Evolutionary conservation across 805 yeast genomes (phyloP), one percentile per base, ranked within the genome.

Genomic region (Metschnikowia lachancei): DNA sequence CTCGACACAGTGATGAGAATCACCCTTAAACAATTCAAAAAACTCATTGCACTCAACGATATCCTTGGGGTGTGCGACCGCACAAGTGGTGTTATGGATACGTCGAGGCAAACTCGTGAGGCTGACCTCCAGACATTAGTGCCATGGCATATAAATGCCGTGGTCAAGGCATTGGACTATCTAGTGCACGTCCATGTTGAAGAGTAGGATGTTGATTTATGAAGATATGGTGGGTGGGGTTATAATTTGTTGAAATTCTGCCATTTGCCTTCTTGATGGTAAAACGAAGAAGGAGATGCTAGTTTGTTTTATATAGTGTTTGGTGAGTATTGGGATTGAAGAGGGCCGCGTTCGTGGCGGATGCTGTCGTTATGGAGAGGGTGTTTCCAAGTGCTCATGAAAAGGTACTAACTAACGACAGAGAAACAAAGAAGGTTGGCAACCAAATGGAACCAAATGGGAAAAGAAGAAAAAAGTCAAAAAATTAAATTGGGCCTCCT

Each of bases 71-170:
- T 48, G 1, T 50, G 38, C 32, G 52, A 52, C 40, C 40, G 38
- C 12, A 37, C 49, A 19, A 38, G 39, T 26, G 26, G 22, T 3
- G 12, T 29, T 11, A 26, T 14, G 17, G 50, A 41, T 8, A n/a
- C 20, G 59, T 39, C 16, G 45, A 44, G 28, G 37, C 34, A 4
- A 17, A 18, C 29, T 12, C 41, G 18, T 36, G 39, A 33, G 28
- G 41, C 11, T 34, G 52, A 32, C 19, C 49, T 54, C 13, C 43
- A 47, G 8, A 36, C 77, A 0, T 64, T 82, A 32, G 69, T 81
- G 2, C 95, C 95, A 20, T 83, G 90, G 84, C 92, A 87, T 61
- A 74, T 86, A 19, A 64, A 77, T 12, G 82, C 89, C 0, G 94
- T 87, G 10, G 72, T 78, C 26, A 84, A 81, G 55, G 70, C 80